These are phyloP conservation scores for Poterioochromonas sp. DNA, from an alignment of 352 stramenopile genomes.

Conservation along the genomic window DNA sequence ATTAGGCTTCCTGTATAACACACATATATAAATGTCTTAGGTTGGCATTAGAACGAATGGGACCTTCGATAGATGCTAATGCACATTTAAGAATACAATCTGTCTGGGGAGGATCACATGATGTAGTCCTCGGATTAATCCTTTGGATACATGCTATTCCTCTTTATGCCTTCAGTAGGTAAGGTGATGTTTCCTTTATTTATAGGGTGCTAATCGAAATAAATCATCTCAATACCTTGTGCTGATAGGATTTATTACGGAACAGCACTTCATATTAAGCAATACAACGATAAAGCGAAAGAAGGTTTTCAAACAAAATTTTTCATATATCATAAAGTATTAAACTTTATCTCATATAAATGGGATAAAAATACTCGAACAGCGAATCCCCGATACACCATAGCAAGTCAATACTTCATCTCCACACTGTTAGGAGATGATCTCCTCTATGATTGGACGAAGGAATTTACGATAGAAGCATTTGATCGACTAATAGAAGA, in stretches of 20 bases:
- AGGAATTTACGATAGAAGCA: no score
- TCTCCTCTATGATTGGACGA: background rate
- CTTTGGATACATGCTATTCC: conserved; percentile 10
- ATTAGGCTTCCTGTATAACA: background rate
- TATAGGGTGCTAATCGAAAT: background rate
- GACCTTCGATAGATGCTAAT: background rate
- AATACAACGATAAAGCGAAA: background rate
- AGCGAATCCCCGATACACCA: background rate
- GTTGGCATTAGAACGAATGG: background rate
- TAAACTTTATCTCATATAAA: background rate
- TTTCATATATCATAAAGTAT: background rate
- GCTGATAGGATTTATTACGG: background rate
- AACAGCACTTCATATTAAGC: background rate
- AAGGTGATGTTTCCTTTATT: background rate
- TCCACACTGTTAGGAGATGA: background rate
- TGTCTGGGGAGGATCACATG: conserved; percentile 16
- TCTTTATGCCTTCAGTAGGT: background rate
- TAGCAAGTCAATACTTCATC: background rate
- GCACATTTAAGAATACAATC: background rate
- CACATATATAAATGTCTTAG: background rate
- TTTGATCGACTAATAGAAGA: no score
- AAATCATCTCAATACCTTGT: background rate
- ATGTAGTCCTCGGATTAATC: background rate
- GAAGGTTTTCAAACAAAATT: background rate
- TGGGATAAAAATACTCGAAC: background rate